These are phyloP conservation scores for Linum tenue DNA, from an alignment of 345 rosid species.

Conservation along the genomic window DNA sequence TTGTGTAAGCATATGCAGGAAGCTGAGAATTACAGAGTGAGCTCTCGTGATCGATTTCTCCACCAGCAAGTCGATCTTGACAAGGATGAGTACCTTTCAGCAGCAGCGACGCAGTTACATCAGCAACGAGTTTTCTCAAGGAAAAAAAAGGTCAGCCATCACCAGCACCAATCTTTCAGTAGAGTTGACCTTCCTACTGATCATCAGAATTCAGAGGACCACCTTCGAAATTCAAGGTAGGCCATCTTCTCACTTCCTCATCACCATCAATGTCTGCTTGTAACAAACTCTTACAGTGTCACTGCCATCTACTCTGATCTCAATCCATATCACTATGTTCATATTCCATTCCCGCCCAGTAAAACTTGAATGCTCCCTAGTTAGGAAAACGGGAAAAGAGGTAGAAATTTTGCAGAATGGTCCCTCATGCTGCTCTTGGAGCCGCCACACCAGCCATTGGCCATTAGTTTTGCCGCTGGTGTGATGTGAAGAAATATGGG, in stretches of 20 bases:
- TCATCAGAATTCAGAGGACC: neutral
- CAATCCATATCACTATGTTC: neutral
- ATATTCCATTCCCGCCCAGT: neutral
- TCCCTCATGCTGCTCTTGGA: neutral
- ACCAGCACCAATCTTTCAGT: neutral
- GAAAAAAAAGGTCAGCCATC: neutral
- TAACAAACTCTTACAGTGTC: neutral
- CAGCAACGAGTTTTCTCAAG: neutral
- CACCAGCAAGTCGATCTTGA: neutral
- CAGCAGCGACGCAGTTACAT: neutral
- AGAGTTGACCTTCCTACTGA: neutral
- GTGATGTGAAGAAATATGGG: neutral
- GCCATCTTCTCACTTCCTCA: neutral
- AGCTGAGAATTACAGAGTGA: neutral
- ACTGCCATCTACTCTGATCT: neutral
- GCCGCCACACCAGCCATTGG: neutral
- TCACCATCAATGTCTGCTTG: neutral
- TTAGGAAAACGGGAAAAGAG: too few species aligned
- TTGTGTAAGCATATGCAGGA: neutral
- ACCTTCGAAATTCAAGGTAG: neutral
- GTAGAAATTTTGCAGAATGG: too few species aligned
- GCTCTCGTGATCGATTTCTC: neutral
- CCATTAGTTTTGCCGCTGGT: neutral
- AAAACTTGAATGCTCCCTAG: neutral
- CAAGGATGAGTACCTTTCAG: neutral